These are phyloP conservation scores for Boletellus emodensis DNA, from an alignment of 768 basidiomycete genomes.

Conservation along the genomic window DNA sequence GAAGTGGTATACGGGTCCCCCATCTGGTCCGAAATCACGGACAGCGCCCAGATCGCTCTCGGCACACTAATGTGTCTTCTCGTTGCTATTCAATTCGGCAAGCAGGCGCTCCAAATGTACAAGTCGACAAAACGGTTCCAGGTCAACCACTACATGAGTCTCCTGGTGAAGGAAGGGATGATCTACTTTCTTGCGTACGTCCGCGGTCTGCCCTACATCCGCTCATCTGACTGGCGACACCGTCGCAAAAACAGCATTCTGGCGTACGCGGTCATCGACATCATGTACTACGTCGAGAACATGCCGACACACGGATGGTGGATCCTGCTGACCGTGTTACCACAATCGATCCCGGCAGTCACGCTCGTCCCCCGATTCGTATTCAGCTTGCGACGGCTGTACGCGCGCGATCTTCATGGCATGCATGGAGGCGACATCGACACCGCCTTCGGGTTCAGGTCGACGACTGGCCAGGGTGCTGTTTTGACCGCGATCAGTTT, in stretches of 20 bases:
- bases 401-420: neutral
- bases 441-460: neutral
- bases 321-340: neutral
- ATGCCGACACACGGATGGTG: neutral
- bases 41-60: neutral
- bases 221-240: neutral
- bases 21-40: neutral
- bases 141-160: neutral
- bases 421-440: neutral
- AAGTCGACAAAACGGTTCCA: neutral
- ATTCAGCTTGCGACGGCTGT: neutral
- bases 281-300: neutral
- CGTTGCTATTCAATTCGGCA: neutral
- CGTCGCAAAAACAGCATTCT: neutral
- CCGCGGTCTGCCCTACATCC: neutral
- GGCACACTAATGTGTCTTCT: neutral
- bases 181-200: slow-evolving; percentile 3
- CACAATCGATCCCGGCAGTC: neutral
- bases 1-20: neutral
- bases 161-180: neutral
- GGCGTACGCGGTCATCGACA: neutral
- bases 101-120: neutral
- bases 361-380: slow-evolving; percentile 1
- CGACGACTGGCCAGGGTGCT: neutral
- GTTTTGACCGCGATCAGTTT: neutral